phyloP scores from a whole-genome alignment of 345 rosid species.

The Nasturtium officinale region DNA sequence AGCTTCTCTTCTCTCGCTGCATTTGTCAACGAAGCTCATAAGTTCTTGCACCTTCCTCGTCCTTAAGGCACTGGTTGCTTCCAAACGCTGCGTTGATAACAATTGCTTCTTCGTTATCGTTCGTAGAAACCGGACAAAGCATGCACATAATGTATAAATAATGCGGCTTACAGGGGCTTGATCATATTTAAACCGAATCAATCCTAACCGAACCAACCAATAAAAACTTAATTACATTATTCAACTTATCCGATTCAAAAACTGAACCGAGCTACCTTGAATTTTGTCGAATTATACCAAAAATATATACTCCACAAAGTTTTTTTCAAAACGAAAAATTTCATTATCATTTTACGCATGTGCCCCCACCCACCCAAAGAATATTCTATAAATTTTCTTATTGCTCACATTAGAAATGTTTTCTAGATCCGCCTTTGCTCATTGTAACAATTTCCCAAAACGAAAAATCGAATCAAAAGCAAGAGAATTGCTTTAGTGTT shows the following conservation, averaged over 20 bases:
- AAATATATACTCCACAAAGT: too few relatives aligned
- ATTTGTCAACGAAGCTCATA: slow-evolving; percentile 19
- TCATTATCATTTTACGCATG: too few relatives aligned
- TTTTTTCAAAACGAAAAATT: too few relatives aligned
- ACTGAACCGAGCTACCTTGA: not conserved
- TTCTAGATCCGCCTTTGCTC: not conserved
- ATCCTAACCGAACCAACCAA: too few relatives aligned
- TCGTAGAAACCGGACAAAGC: slow-evolving; percentile 34
- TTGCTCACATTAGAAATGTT: too few relatives aligned
- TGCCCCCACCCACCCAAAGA: too few relatives aligned
- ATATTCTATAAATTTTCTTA: too few relatives aligned
- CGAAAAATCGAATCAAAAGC: not conserved
- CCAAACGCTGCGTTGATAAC: slow-evolving; percentile 47
- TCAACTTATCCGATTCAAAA: too few relatives aligned
- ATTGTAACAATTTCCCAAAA: not conserved
- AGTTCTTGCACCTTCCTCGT: slow-evolving; percentile 33
- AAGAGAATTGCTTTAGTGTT: not conserved
- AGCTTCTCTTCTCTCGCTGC: slow-evolving; percentile 33
- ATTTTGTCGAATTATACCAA: not conserved
- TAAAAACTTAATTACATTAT: too few relatives aligned
- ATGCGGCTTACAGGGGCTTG: not conserved
- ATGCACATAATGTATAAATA: not conserved
- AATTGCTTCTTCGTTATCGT: slow-evolving; percentile 42
- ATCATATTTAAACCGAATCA: too few relatives aligned
- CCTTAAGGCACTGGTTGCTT: slow-evolving; percentile 37